phyloP scores from a whole-genome alignment of 225 moss, liverwort and hornwort genomes.

The Bryoerythrophyllum caledonicum region DNA sequence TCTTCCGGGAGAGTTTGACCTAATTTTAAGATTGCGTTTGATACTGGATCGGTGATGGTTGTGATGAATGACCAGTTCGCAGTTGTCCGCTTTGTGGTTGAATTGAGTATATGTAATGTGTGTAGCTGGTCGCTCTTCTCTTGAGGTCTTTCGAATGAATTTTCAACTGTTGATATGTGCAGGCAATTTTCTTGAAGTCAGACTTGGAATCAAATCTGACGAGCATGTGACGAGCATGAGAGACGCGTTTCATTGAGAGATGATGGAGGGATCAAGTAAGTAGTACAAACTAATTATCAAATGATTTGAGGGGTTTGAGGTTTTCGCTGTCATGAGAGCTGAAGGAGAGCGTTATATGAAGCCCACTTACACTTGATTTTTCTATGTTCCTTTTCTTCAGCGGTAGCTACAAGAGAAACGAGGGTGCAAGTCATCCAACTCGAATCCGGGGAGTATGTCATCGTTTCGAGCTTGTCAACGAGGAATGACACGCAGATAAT shows the following conservation, averaged over 20 bases:
- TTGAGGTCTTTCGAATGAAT: background rate
- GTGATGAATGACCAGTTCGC: background rate
- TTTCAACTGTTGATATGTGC: constrained; percentile 14
- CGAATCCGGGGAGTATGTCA: constrained; percentile 80
- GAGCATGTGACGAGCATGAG: constrained; percentile 31
- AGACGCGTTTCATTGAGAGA: constrained; percentile 20
- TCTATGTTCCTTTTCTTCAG: constrained; percentile 28
- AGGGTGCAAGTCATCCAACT: constrained; percentile 76
- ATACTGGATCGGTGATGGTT: constrained; percentile 1
- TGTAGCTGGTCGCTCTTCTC: background rate
- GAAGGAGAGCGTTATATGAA: background rate
- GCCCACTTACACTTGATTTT: constrained; percentile 16
- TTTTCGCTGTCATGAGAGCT: constrained; percentile 4
- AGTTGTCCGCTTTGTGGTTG: constrained; percentile 1
- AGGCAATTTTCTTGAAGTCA: constrained; percentile 15
- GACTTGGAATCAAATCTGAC: constrained; percentile 23
- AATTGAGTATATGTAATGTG: background rate
- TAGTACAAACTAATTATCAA: background rate
- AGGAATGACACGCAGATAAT: constrained; percentile 87
- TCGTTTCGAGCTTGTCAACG: constrained; percentile 82
- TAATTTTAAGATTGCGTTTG: background rate
- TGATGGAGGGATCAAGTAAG: constrained; percentile 53
- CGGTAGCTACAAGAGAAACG: constrained; percentile 66
- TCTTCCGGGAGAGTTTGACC: background rate
- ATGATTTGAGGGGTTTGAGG: constrained; percentile 8